These are phyloP conservation scores for Kluyveromyces starmeri DNA, from an alignment of 805 yeast genomes.

Conservation along the genomic window DNA sequence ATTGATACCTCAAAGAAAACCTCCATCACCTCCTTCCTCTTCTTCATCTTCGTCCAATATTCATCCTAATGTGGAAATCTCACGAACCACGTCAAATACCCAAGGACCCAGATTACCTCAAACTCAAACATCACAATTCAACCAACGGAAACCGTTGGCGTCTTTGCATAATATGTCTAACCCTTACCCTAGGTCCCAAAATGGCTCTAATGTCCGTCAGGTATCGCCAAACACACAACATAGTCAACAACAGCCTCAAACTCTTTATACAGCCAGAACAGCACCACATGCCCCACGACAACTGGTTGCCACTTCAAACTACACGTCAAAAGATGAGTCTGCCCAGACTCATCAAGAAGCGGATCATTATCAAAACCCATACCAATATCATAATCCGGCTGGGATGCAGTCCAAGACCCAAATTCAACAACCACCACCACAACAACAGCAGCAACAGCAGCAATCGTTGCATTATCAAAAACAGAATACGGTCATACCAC, in stretches of 20 bases:
- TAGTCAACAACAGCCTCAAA: constrained; percentile 7
- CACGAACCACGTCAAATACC: constrained; percentile 6
- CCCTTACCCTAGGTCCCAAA: constrained; percentile 3
- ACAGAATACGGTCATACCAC: constrained; percentile 14
- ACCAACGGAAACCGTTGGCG: constrained; percentile 2
- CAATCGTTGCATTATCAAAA: not conserved
- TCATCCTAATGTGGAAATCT: constrained; percentile 8
- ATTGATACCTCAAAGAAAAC: constrained; percentile 42
- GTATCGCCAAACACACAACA: constrained; percentile 5
- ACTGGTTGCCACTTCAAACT: constrained; percentile 5
- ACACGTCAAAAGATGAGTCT: constrained; percentile 1
- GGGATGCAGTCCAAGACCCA: not conserved
- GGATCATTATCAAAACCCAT: constrained; percentile 2
- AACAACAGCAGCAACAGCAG: constrained; percentile 5
- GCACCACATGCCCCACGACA: too few relatives aligned
- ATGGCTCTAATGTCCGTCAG: constrained; percentile 2
- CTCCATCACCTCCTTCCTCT: constrained; percentile 45
- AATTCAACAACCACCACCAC: constrained; percentile 1
- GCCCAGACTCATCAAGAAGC: constrained; percentile 5
- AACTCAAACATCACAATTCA: constrained; percentile 4
- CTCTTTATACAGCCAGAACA: constrained; percentile 5
- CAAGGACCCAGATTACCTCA: constrained; percentile 7
- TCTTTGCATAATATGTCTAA: constrained; percentile 3
- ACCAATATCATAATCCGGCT: constrained; percentile 1
- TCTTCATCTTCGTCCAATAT: not conserved